Evolutionary conservation across 257 asterid genomes (phyloP).

Genomic region (Nicotiana otophora): DNA sequence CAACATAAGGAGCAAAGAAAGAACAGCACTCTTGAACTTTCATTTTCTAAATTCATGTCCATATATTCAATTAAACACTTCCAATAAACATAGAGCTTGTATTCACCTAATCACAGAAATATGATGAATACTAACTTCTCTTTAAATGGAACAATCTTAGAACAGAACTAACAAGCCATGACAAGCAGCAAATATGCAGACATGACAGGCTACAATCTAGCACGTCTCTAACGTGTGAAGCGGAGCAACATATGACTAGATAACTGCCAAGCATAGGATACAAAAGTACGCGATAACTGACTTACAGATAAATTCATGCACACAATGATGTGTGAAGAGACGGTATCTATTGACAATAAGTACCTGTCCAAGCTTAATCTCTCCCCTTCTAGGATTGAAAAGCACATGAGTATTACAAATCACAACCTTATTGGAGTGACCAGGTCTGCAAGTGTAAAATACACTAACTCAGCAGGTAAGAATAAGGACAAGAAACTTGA

Average conservation of each 20-base stretch:
- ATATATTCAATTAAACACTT: not conserved
- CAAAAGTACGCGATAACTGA: not conserved
- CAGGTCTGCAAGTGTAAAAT: constrained; percentile 40
- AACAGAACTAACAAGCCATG: not conserved
- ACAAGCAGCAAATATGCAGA: not conserved
- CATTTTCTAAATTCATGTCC: not conserved
- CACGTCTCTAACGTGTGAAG: not conserved
- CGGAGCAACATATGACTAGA: not conserved
- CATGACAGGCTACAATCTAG: not conserved
- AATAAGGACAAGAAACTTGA: not conserved
- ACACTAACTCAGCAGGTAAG: not conserved
- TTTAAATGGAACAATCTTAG: not conserved
- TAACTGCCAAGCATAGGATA: not conserved
- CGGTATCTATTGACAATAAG: constrained; percentile 4
- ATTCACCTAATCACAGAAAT: not conserved
- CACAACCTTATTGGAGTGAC: constrained; percentile 50
- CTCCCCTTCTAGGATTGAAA: constrained; percentile 95
- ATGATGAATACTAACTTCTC: not conserved
- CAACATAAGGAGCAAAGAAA: not conserved
- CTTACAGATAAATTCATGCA: not conserved
- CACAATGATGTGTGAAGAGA: not conserved
- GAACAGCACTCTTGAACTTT: not conserved
- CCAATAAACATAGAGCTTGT: not conserved
- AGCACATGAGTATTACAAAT: constrained; percentile 95
- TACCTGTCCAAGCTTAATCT: constrained; percentile 96